A percentile compares a stretch with the other conserved stretches of the same genome.
Evolutionary conservation across 2,329 filamentous ascomycete species (phyloP).

Genomic region (Zalaria obscura): DNA sequence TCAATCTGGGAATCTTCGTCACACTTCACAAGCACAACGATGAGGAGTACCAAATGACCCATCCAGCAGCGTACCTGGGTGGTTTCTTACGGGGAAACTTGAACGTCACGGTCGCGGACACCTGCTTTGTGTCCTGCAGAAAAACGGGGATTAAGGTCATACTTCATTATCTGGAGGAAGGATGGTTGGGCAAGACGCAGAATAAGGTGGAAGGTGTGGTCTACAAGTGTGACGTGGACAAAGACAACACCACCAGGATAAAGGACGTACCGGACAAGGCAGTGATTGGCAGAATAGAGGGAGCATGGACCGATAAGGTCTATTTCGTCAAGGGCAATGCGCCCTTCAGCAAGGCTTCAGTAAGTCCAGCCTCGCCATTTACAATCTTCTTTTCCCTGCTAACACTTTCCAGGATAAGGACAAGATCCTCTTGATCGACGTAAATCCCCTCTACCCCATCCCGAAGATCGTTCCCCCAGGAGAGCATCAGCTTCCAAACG

Average conservation of each 20-base stretch:
- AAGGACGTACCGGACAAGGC: constrained; percentile 80
- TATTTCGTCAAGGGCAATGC: constrained; percentile 41
- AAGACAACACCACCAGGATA: constrained; percentile 65
- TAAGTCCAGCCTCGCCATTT: constrained; percentile 26
- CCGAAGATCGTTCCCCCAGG: constrained; percentile 66
- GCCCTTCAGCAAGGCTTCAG: constrained; percentile 34
- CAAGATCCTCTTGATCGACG: constrained; percentile 67
- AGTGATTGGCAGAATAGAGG: constrained; percentile 67
- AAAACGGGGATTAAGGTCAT: constrained; percentile 86
- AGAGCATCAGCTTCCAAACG: constrained; percentile 71
- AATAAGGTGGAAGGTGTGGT: constrained; percentile 86
- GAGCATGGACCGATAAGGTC: constrained; percentile 67
- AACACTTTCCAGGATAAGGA: constrained; percentile 36
- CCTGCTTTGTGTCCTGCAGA: constrained; percentile 78
- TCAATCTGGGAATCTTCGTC: constrained; percentile 94
- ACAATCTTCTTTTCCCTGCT: constrained; percentile 20
- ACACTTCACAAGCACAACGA: constrained; percentile 64
- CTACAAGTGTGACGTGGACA: constrained; percentile 66
- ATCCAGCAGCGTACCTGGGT: constrained; percentile 84
- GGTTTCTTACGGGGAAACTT: constrained; percentile 78
- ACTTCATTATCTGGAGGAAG: constrained; percentile 83
- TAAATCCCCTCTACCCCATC: constrained; percentile 66
- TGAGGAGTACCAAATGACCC: constrained; percentile 89
- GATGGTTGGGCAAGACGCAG: constrained; percentile 82
- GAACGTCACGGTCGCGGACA: constrained; percentile 79